Conservation (phyloP, 2,329 filamentous ascomycete species). For the Trichoderma sp. region DNA sequence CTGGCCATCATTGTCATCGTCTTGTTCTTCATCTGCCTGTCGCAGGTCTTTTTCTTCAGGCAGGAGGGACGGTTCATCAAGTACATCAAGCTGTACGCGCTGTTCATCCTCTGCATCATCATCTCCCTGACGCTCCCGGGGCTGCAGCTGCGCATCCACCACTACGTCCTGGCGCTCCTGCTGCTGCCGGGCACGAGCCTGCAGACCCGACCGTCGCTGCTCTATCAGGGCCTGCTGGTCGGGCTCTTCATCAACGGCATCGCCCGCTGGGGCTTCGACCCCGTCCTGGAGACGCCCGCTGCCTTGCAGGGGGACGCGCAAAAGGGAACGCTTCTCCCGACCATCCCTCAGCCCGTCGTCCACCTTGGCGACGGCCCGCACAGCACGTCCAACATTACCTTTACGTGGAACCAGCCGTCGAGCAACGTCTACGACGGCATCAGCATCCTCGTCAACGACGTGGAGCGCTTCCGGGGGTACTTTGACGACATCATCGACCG, state of each 20-base stretch:
- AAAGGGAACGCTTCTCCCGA: conserved; percentile 63
- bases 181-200: conserved; percentile 86
- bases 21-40: conserved; percentile 67
- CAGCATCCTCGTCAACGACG: conserved; percentile 81
- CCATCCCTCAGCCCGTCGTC: conserved; percentile 52
- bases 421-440: conserved; percentile 68
- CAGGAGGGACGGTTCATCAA: conserved; percentile 78
- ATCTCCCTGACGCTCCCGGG: conserved; percentile 72
- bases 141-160: conserved; percentile 85
- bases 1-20: conserved; percentile 75
- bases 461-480: conserved; percentile 76
- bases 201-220: conserved; percentile 78
- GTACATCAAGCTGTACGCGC: conserved; percentile 76
- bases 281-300: conserved; percentile 78
- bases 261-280: conserved; percentile 90
- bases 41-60: conserved; percentile 84
- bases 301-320: conserved; percentile 71
- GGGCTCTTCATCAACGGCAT: conserved; percentile 94
- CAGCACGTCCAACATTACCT: conserved; percentile 66
- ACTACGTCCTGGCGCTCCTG: conserved; percentile 87
- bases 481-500: conserved; percentile 58
- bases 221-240: conserved; percentile 87
- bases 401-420: conserved; percentile 53
- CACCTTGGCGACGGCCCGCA: conserved; percentile 43
- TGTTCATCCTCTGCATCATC: conserved; percentile 68